Evolutionary conservation across 108 stramenopile genomes (phyloP).

Genomic region (Cylindrotheca closterium): DNA sequence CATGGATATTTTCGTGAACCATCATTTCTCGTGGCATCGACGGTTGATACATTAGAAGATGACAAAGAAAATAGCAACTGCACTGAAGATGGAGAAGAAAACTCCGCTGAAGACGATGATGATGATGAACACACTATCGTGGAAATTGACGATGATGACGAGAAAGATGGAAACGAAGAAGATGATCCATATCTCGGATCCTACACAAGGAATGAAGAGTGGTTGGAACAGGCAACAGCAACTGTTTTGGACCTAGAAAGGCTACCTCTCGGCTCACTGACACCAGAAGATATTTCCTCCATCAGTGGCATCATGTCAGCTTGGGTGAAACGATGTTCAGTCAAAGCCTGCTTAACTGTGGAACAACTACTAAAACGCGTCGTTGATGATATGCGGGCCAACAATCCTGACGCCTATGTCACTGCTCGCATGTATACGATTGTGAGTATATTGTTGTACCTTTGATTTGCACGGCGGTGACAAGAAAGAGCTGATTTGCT

Average conservation of each 20-base stretch:
- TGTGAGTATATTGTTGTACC: conserved; percentile 10
- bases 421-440: conserved; percentile 48
- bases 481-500: too few relatives aligned
- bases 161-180: conserved; percentile 1
- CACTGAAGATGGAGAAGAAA: too few relatives aligned
- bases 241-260: conserved; percentile 16
- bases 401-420: conserved; percentile 35
- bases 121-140: conserved; percentile 10
- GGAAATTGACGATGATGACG: not conserved
- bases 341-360: conserved; percentile 49
- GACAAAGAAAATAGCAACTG: too few relatives aligned
- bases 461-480: too few relatives aligned
- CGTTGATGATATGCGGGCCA: conserved; percentile 52
- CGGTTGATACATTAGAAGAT: too few relatives aligned
- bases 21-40: too few relatives aligned
- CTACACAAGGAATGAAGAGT: conserved; percentile 19
- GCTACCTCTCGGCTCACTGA: conserved; percentile 41
- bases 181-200: not conserved
- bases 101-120: not conserved
- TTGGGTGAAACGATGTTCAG: conserved; percentile 51
- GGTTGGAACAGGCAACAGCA: conserved; percentile 44
- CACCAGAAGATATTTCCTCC: conserved; percentile 56
- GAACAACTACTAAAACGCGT: conserved; percentile 65
- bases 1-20: too few relatives aligned
- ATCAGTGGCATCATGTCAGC: conserved; percentile 59